Percentiles rank a stretch among this genome's conserved stretches.
Conservation (phyloP, 2,329 filamentous ascomycete genomes). For the Trichothecium roseum region DNA sequence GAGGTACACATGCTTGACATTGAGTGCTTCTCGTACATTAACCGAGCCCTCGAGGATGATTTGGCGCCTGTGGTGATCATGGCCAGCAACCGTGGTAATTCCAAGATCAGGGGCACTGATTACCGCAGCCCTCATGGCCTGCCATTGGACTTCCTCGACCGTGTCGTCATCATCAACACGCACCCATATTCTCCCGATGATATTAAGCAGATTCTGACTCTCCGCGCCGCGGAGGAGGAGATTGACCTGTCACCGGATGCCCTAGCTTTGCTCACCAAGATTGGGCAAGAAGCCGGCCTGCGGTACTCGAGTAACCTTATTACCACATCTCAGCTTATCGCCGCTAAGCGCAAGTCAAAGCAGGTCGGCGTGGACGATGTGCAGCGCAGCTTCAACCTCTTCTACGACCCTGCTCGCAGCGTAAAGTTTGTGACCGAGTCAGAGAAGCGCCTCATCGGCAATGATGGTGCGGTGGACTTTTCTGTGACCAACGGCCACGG, state of each 20-base stretch:
- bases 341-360: constrained; percentile 74
- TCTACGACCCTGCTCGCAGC: constrained; percentile 82
- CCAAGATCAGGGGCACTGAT: constrained; percentile 84
- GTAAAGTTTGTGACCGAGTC: constrained; percentile 84
- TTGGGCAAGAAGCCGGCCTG: constrained; percentile 83
- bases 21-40: constrained; percentile 98
- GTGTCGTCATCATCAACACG: constrained; percentile 93
- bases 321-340: constrained; percentile 81
- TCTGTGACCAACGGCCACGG: constrained; percentile 40
- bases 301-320: constrained; percentile 98
- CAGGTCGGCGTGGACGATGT: constrained; percentile 82
- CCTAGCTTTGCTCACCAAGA: constrained; percentile 86
- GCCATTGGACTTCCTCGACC: constrained; percentile 90
- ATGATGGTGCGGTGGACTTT: constrained; percentile 72
- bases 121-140: constrained; percentile 90
- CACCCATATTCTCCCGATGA: constrained; percentile 74
- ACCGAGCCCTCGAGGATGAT: constrained; percentile 89
- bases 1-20: constrained; percentile 99
- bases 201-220: constrained; percentile 83
- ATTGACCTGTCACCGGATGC: constrained; percentile 86
- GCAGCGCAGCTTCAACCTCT: constrained; percentile 84
- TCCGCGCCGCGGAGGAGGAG: constrained; percentile 92
- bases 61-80: constrained; percentile 97
- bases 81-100: constrained; percentile 91
- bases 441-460: constrained; percentile 86